Base-by-base conservation (phyloP, 2,329 filamentous ascomycete species). In the Trichoderma citrinoviride region DNA sequence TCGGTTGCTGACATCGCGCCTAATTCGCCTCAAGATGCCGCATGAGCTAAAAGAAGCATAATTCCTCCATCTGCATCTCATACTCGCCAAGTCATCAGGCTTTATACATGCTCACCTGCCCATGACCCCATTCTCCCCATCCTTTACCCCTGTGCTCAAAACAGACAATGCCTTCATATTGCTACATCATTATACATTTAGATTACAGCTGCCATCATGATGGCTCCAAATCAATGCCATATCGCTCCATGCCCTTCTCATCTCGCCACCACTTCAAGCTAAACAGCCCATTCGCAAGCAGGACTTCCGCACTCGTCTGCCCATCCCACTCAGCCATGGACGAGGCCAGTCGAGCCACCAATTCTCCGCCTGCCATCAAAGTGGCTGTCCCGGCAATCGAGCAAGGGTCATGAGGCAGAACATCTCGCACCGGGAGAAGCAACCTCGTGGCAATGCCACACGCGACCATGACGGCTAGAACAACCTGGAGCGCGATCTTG, bases 211-310 rank as follows among this genome's bases (percentile, higher is more conserved):
- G 14, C 14, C 46, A 54, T 54, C 12, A 46, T 37, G 14, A 17
- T 14, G 60, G 49, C 49, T 62, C 60, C 3, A 62, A 12, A 44
- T 62, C 60, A 54, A 62, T 62, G 4, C 60, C 49, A 54, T 62
- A 62, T 27, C 60, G 17, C 1, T 62, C 37, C 25, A 8, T 14
- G 3, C 49, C 60, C 23, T 62, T 62, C 15, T 54, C 49, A 62
- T 62, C 40, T 2, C 19, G 58, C 58, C 58, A 61, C 58, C 58
- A 61, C 37, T 37, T 61, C 37, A 61, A 61, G 21, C 58, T 61
- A 19, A 53, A 61, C 2, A 44, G n/a, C 19, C 47, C 60, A 27
- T 62, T 46, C 3, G 17, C n/a, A 14, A 50, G 40, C 19, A 46
- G 5, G 7, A 17, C 21, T 8, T 53, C 49, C 40, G 27, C 21